These are phyloP conservation scores for Fonsecaea nubica DNA, from an alignment of 2,329 filamentous ascomycete genomes.

Conservation along the genomic window DNA sequence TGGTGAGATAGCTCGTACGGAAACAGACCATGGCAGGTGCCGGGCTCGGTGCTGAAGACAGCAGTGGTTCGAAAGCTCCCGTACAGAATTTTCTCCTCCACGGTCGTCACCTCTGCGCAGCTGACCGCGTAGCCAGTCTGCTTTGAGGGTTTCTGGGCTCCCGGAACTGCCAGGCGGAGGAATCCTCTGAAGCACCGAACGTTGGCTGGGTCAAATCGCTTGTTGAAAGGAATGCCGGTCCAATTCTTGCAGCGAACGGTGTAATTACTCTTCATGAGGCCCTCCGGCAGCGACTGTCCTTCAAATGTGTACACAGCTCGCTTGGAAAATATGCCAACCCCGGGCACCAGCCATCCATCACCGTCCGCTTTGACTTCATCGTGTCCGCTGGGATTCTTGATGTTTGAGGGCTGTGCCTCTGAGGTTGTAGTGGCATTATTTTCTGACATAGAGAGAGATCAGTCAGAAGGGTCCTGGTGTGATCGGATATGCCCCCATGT, in stretches of 20 bases:
- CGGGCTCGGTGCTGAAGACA: slow-evolving; percentile 36
- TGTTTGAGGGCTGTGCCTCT: neutral
- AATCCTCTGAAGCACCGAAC: slow-evolving; percentile 31
- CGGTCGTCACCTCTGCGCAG: slow-evolving; percentile 35
- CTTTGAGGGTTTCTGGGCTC: slow-evolving; percentile 26
- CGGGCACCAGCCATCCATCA: slow-evolving; percentile 31
- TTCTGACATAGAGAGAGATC: neutral
- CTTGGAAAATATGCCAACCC: slow-evolving; percentile 33
- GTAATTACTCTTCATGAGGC: slow-evolving; percentile 35
- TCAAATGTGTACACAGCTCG: slow-evolving; percentile 35
- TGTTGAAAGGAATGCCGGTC: slow-evolving; percentile 30
- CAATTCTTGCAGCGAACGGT: slow-evolving; percentile 19
- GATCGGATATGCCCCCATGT: neutral
- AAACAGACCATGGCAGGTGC: slow-evolving; percentile 37
- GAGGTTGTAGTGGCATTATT: neutral
- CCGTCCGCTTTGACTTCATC: slow-evolving; percentile 21
- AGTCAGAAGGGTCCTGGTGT: neutral
- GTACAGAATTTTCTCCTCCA: slow-evolving; percentile 34
- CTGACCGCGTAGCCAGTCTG: slow-evolving; percentile 26
- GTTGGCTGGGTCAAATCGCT: slow-evolving; percentile 32
- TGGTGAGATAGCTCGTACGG: neutral
- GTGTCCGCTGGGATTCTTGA: neutral
- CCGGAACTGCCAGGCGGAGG: slow-evolving; percentile 36
- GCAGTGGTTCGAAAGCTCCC: slow-evolving; percentile 39
- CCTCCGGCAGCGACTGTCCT: slow-evolving; percentile 27